Base-by-base conservation (phyloP, 352 stramenopile genomes). In the Hyphochytrium catenoides region DNA sequence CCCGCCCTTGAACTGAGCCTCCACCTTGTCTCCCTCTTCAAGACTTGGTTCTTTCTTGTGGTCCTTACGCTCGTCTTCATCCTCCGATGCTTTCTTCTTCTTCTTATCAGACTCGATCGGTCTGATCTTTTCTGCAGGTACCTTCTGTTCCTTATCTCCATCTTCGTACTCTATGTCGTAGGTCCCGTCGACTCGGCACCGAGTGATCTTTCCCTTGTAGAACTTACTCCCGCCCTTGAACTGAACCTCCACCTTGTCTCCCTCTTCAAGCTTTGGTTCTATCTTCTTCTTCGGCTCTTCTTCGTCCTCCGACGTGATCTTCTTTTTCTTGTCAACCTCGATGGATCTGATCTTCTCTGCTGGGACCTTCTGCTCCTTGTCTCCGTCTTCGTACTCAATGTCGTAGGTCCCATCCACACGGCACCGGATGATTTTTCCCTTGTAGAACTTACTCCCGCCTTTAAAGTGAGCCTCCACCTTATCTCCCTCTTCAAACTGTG, bases 111-210 rank as follows among this genome's bases (percentile, higher is more conserved):
- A 26, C 20, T 38, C 44, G 7, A 47, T 6, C 11, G 30, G 37
- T 11, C 29, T 31, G 25, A 57, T 59, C 9, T 50, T 26, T 14
- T 43, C 21, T 7, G 18, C 15, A 9, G 34, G 11, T 1, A 62
- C 52, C 27, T 39, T 32, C 8, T 16, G 40, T 18, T 62, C 54
- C 9, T 19, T 32, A n/a, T 62, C 54, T 7, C 59, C 59, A 22
- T 73, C 60, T 34, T 73, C 54, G 38, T 69, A 70, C 11, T 52
- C 28, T 19, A 69, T 53, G 34, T 68, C 50, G 20, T 53, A 62
- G 6, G 43, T 58, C 12, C 56, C 53, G 24, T 65, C 52, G 22
- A 21, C 27, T 34, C 59, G 46, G 18, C 50, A 43, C 9, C 34
- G 48, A 3, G 37, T 15, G 17, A 65, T 59, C 4, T 25, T 43